Conservation (phyloP, 179 eudicot species). For the Camellia oleifera region DNA sequence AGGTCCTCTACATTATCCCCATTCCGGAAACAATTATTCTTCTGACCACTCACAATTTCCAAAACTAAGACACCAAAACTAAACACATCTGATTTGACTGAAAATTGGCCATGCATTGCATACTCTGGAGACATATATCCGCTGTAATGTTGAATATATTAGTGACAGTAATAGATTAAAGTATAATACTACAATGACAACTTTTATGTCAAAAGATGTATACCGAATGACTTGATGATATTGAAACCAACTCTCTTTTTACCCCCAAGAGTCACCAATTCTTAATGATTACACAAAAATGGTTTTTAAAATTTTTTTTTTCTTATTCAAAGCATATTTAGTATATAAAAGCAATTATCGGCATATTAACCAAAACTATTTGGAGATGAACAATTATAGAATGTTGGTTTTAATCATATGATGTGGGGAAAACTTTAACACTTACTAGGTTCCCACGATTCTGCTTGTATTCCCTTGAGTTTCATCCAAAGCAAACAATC, state of each 20-base stretch:
- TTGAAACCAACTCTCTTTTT: background rate
- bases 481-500: background rate
- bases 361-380: too few species aligned
- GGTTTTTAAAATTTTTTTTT: too few species aligned
- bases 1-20: background rate
- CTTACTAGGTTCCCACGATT: background rate
- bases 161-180: background rate
- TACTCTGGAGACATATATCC: background rate
- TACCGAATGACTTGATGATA: background rate
- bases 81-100: background rate
- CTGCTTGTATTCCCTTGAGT: conserved; percentile 2
- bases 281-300: too few species aligned
- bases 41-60: background rate
- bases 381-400: too few species aligned
- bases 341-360: too few species aligned
- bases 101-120: background rate
- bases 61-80: background rate
- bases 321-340: too few species aligned
- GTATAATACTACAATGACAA: too few species aligned
- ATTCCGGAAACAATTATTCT: background rate
- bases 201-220: background rate
- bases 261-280: too few species aligned
- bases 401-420: too few species aligned
- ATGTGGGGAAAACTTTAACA: too few species aligned
- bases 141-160: background rate